Conservation (phyloP, 257 asterid genomes). For the Mitragyna speciosa region DNA sequence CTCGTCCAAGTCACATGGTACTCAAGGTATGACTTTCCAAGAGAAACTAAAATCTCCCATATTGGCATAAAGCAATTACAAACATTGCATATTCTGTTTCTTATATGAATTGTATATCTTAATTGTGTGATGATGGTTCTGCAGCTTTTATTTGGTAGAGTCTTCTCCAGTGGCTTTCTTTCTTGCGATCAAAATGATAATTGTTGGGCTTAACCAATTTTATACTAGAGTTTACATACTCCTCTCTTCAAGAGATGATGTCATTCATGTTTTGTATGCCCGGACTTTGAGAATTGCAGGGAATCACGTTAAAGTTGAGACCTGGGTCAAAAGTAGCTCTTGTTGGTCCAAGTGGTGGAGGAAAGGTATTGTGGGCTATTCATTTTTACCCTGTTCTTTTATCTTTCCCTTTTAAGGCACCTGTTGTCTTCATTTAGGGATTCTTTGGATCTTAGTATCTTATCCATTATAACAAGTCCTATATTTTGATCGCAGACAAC, state of each 20-base stretch:
- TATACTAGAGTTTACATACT: neutral
- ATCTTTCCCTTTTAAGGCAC: neutral
- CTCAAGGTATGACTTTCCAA: constrained; percentile 52
- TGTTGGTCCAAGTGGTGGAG: constrained; percentile 96
- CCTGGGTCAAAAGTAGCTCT: constrained; percentile 84
- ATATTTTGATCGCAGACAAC: constrained; percentile 60
- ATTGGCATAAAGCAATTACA: neutral
- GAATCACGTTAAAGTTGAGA: constrained; percentile 58
- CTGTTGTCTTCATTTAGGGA: neutral
- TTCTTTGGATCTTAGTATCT: neutral
- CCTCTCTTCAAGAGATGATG: neutral
- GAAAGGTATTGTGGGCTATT: constrained; percentile 50
- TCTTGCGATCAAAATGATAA: neutral
- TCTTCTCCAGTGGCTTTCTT: neutral
- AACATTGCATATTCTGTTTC: neutral
- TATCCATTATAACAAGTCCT: neutral
- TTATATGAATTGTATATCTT: neutral
- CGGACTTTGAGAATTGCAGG: constrained; percentile 41
- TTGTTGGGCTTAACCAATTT: neutral
- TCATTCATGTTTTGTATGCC: neutral
- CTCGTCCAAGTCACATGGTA: constrained; percentile 80
- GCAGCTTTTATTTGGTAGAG: neutral
- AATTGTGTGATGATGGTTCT: neutral
- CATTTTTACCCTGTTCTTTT: neutral
- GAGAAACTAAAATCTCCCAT: neutral